Percentiles rank a stretch among this genome's conserved stretches.
These are phyloP conservation scores for Isoetes taiwanensis DNA, from an alignment of 75 land plant species.

Conservation along the genomic window DNA sequence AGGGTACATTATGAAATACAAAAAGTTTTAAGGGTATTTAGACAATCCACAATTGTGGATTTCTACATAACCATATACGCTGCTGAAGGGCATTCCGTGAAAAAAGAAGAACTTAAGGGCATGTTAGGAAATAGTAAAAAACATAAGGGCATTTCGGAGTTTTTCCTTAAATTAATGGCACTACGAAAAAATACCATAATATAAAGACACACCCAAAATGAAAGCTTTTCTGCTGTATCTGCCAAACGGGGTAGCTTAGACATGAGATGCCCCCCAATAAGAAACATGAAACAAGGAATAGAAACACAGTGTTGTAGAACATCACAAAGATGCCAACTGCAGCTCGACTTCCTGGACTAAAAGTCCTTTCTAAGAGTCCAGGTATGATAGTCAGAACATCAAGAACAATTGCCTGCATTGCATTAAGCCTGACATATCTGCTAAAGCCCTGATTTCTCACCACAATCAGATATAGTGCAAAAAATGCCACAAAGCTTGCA, in stretches of 20 bases:
- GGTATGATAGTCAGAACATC: constrained; percentile 70
- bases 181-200: too few relatives aligned
- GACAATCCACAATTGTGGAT: too few relatives aligned
- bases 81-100: too few relatives aligned
- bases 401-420: constrained; percentile 78
- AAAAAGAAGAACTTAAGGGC: too few relatives aligned
- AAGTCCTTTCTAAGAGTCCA: constrained; percentile 47
- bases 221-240: constrained; percentile 73
- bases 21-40: too few relatives aligned
- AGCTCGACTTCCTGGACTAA: constrained; percentile 36
- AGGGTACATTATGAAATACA: too few relatives aligned
- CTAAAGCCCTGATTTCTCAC: constrained; percentile 57
- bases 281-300: constrained; percentile 51
- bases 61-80: too few relatives aligned
- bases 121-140: too few relatives aligned
- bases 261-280: constrained; percentile 51
- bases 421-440: constrained; percentile 66
- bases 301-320: constrained; percentile 63
- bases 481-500: constrained; percentile 43
- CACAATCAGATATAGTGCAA: constrained; percentile 50
- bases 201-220: too few relatives aligned
- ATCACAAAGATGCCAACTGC: constrained; percentile 47
- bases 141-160: too few relatives aligned
- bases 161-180: too few relatives aligned
- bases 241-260: constrained; percentile 63